Conservation (phyloP, 140 eudicot genomes). For the Oenanthe javanica region DNA sequence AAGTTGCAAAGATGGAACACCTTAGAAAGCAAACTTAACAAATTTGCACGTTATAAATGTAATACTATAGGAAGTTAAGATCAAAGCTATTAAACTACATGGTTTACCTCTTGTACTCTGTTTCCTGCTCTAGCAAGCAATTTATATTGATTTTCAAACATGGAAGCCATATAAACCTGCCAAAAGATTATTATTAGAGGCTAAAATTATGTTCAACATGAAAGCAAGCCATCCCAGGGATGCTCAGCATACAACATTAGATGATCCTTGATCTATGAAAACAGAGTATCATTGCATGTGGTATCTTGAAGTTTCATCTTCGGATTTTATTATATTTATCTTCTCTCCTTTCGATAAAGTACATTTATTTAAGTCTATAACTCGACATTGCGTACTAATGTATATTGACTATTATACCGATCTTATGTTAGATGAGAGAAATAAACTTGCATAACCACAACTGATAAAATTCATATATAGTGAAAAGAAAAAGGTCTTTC, state of each 20-base stretch:
- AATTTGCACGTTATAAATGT: background rate
- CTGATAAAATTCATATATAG: background rate
- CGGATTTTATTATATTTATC: background rate
- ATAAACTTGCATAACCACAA: background rate
- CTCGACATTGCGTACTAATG: background rate
- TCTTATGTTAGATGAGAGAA: background rate
- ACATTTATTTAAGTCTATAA: background rate
- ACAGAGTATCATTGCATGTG: background rate
- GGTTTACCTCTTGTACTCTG: conserved; percentile 76
- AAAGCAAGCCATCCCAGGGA: background rate
- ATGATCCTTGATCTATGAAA: background rate
- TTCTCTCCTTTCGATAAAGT: background rate
- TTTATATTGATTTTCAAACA: conserved; percentile 74
- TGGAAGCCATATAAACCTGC: conserved; percentile 91
- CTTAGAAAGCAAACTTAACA: background rate
- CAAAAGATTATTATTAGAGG: conserved; percentile 5
- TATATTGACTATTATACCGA: background rate
- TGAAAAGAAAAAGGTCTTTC: background rate
- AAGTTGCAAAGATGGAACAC: background rate
- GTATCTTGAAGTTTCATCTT: background rate
- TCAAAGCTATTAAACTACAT: background rate
- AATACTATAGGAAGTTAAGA: background rate
- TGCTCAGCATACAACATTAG: background rate
- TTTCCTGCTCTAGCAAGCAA: conserved; percentile 90
- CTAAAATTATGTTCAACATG: background rate